Percentiles rank a stretch among this genome's conserved stretches.
Evolutionary conservation across 768 basidiomycete genomes (phyloP).

Genomic region (Pulveroboletus sp.): DNA sequence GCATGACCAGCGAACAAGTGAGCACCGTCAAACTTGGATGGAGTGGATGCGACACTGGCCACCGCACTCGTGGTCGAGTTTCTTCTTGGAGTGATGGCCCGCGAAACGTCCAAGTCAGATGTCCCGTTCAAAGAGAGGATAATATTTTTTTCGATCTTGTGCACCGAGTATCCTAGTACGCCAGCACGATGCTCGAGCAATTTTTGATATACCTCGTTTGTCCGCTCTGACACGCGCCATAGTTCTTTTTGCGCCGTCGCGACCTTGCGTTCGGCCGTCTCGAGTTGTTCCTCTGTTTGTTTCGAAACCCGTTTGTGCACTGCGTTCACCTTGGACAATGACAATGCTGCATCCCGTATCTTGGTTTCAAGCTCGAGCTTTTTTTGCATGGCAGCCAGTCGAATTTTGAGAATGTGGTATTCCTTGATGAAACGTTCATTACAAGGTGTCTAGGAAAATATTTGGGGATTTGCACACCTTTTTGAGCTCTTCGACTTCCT

Average conservation of each 20-base stretch:
- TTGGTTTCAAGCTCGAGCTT: conserved; percentile 81
- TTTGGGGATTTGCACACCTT: conserved; percentile 41
- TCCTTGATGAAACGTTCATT: conserved; percentile 49
- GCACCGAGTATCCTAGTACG: conserved; percentile 71
- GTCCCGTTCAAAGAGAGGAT: conserved; percentile 26
- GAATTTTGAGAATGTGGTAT: conserved; percentile 63
- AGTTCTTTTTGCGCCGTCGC: conserved; percentile 69
- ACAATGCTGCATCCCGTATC: conserved; percentile 83
- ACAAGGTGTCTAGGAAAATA: conserved; percentile 20
- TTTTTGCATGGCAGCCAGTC: conserved; percentile 63
- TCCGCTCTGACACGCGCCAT: conserved; percentile 62
- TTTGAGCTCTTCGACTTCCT: conserved; percentile 70
- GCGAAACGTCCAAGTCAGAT: conserved; percentile 42
- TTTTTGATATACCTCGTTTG: conserved; percentile 57
- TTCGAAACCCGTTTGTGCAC: conserved; percentile 56
- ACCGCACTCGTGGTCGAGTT: conserved; percentile 52
- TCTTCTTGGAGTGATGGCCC: conserved; percentile 50
- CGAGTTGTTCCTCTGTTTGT: conserved; percentile 69
- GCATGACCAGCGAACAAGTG: conserved; percentile 85
- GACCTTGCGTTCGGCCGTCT: conserved; percentile 70
- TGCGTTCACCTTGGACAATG: conserved; percentile 66
- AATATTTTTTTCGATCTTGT: conserved; percentile 60
- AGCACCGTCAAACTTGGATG: conserved; percentile 75
- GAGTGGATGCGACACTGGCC: conserved; percentile 40
- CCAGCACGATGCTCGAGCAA: conserved; percentile 83